Conservation (phyloP, 805 yeast genomes). For the Candida piceae region DNA sequence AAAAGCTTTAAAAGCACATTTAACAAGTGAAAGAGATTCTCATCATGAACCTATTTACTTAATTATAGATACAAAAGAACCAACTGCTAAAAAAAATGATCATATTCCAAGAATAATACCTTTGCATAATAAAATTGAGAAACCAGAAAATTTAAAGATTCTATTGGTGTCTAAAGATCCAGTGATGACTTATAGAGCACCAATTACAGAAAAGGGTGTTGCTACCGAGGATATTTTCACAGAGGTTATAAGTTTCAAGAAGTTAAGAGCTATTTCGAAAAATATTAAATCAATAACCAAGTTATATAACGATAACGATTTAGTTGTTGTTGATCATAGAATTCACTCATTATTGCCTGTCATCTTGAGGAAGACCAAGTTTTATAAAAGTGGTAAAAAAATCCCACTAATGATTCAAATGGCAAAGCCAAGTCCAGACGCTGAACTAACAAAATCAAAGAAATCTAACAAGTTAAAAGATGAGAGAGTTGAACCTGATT, state of each 20-base stretch:
- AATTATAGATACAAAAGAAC: slow-evolving; percentile 43
- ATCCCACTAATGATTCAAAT: slow-evolving; percentile 66
- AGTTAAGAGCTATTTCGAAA: slow-evolving; percentile 41
- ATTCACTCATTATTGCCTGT: slow-evolving; percentile 56
- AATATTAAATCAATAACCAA: slow-evolving; percentile 43
- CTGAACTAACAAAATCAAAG: slow-evolving; percentile 25
- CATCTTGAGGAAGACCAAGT: slow-evolving; percentile 49
- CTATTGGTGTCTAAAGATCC: slow-evolving; percentile 74
- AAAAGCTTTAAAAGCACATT: slow-evolving; percentile 29
- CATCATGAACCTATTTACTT: slow-evolving; percentile 34
- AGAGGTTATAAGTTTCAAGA: slow-evolving; percentile 56
- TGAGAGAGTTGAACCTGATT: slow-evolving; percentile 61
- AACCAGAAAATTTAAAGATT: slow-evolving; percentile 44
- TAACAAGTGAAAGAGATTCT: slow-evolving; percentile 15
- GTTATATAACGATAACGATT: slow-evolving; percentile 56
- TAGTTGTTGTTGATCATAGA: slow-evolving; percentile 65
- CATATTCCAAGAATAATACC: slow-evolving; percentile 57
- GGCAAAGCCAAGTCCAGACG: slow-evolving; percentile 38
- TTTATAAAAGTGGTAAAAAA: slow-evolving; percentile 59
- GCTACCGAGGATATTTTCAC: slow-evolving; percentile 59
- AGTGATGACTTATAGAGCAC: slow-evolving; percentile 47
- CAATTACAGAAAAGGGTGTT: slow-evolving; percentile 42
- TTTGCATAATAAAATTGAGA: slow-evolving; percentile 45
- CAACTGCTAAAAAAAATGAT: slow-evolving; percentile 41
- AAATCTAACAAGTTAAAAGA: slow-evolving; percentile 42